phyloP scores from a whole-genome alignment of 495 filamentous ascomycete species.

The Venustampulla echinocandica region DNA sequence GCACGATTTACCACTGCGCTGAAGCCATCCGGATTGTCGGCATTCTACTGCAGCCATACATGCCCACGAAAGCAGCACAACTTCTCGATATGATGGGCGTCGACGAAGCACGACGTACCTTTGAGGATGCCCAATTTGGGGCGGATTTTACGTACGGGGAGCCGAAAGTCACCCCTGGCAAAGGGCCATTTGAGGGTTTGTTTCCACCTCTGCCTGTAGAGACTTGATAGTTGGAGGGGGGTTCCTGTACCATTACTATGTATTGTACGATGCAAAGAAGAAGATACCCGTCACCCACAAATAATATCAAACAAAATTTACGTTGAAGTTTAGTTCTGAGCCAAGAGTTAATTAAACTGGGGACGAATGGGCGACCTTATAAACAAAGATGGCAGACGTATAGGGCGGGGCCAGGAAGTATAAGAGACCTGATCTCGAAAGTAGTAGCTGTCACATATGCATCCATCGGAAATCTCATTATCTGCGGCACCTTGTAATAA shows the following conservation, averaged over 20 bases:
- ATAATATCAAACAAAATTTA: too few species aligned
- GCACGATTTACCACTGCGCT: constrained; percentile 57
- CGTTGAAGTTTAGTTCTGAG: too few species aligned
- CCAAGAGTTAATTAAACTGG: too few species aligned
- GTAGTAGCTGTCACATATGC: too few species aligned
- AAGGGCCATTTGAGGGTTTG: constrained; percentile 12
- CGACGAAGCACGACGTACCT: constrained; percentile 43
- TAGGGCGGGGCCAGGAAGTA: too few species aligned
- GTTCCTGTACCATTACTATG: not conserved
- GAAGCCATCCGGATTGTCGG: constrained; percentile 74
- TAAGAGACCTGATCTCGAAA: too few species aligned
- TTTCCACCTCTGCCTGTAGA: constrained; percentile 22
- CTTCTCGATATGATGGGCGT: constrained; percentile 76
- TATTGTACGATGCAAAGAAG: too few species aligned
- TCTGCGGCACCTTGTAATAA: too few species aligned
- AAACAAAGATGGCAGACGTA: too few species aligned
- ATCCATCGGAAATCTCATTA: too few species aligned
- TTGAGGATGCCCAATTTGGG: constrained; percentile 46
- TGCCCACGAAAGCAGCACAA: constrained; percentile 68
- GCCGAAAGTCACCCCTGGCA: constrained; percentile 7
- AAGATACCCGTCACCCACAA: too few species aligned
- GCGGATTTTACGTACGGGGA: constrained; percentile 61
- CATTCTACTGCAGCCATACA: constrained; percentile 84
- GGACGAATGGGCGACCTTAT: too few species aligned
- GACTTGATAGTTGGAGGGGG: not conserved